Base-by-base conservation (phyloP, 176 grass and related monocot species). In the Oryza longistaminata region DNA sequence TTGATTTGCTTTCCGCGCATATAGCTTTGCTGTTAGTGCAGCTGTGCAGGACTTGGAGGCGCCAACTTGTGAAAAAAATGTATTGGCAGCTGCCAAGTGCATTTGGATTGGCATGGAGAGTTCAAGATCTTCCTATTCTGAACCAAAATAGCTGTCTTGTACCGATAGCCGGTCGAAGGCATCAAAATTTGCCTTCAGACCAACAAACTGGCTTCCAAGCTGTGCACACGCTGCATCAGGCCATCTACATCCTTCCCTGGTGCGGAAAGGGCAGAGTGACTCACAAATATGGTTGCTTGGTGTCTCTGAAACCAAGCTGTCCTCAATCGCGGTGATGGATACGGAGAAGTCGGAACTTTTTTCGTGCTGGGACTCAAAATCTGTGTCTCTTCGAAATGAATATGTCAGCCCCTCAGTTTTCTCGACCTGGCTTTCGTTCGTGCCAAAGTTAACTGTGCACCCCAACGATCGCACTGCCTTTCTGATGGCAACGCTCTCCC, bases 161-260 rank as follows among this genome's bases (percentile, higher is more conserved):
- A 99, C 89, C 0, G 93, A 90, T 64, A 99, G 52, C 24, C 86
- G 90, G 22, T 99, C 91, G 68, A 99, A 99, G 66, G 96, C 96
- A 82, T 96, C 96, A 71, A 99, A 96, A 85, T 99, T 93, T 33
- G 96, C 96, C 82, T 92, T 99, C 71, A 99, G 84, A 79, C 93
- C 88, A 88, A 99, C 81, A 71, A 99, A 99, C 70, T 99, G 93
- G 79, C 96, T 96, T 78, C 91, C 93, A 73, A 94, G 77, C 84
- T 94, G 96, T 49, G 93, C 90, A 24, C 96, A 99, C 8, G 82
- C 88, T 80, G 87, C 86, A 87, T 94, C 84, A 5, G 96, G 96
- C 96, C 96, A 99, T 75, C 91, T 94, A 78, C 96, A 99, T 35
- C 90, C 96, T 72, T 95, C 93, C 74, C 88, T 90, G 31, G 89